A percentile compares a stretch with the other conserved stretches of the same genome.
Conservation (phyloP, 2,329 filamentous ascomycete species). For the Pseudogymnoascus pannorum region DNA sequence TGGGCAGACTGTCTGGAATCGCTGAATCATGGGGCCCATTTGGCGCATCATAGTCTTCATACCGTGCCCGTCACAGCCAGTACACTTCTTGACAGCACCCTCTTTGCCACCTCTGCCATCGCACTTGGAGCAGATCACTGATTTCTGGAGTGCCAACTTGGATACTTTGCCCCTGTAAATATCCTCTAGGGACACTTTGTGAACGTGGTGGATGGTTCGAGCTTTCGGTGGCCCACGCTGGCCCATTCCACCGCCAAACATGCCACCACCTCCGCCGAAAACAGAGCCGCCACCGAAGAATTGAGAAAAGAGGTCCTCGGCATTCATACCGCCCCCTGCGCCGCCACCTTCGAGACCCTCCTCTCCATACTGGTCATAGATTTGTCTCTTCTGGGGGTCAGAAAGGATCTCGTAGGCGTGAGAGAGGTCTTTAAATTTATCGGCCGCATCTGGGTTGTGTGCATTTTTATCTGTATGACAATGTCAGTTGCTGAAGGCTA, state of each 20-base stretch:
- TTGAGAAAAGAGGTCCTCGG: conserved; percentile 92
- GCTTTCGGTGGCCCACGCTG: conserved; percentile 79
- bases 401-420: conserved; percentile 93
- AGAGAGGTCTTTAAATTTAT: conserved; percentile 98
- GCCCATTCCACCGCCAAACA: conserved; percentile 71
- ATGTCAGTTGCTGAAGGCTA: conserved; percentile 15
- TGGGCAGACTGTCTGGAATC: conserved; percentile 97
- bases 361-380: conserved; percentile 98
- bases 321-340: conserved; percentile 78
- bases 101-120: conserved; percentile 94
- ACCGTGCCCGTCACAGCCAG: conserved; percentile 84
- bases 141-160: conserved; percentile 94
- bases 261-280: conserved; percentile 62
- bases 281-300: conserved; percentile 72
- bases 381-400: conserved; percentile 79
- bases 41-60: conserved; percentile 99
- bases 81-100: conserved; percentile 89
- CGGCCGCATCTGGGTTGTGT: conserved; percentile 84
- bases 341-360: conserved; percentile 87
- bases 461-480: conserved; percentile 76
- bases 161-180: conserved; percentile 98
- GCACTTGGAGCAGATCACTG: conserved; percentile 92
- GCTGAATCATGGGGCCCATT: conserved; percentile 99
- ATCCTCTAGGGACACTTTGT: conserved; percentile 96
- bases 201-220: conserved; percentile 93